Evolutionary conservation across 2,329 filamentous ascomycete genomes (phyloP), one percentile per base, ranked within the genome.

Genomic region (Ambrosiella xylebori): DNA sequence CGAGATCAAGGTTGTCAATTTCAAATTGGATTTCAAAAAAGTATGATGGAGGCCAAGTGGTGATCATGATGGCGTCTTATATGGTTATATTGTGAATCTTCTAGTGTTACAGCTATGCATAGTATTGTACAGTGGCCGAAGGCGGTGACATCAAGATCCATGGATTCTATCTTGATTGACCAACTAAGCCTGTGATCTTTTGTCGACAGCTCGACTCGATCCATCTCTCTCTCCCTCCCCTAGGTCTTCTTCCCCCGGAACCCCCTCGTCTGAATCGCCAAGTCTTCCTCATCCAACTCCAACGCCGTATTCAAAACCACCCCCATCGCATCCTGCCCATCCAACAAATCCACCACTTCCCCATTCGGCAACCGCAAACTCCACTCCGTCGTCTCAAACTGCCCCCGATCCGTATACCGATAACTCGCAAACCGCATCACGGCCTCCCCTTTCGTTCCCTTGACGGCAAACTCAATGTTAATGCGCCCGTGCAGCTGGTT

Each of bases 401-500:
- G 71, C 41, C 74, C 75, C 64, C 79, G 78, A 59, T 74, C 64
- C 7, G 70, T 71, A 64, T 78, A 82, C 66, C 93, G 78, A 67
- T 79, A 75, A 73, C 87, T 93, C 64, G 76, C 79, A 70, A 98
- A 94, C 66, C 80, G 79, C 79, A 96, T 93, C 67, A 81, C 76
- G 7, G 82, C 93, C 64, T 75, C 73, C 59, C 71, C 74, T 67
- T 76, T 82, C 37, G 81, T 87, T 45, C 93, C 93, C 71, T 86
- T 88, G 36, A 98, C 93, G 71, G 80, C 77, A 70, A 95, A 97
- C 58, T 73, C 74, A 60, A 98, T 87, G 74, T 97, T 78, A 68
- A 98, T 95, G 65, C 81, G 77, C 27, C 93, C 93, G 71, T 91
- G 88, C 68, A 97, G 72, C 75, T 95, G 91, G 72, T 96, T 94